These are phyloP conservation scores for Nakaseomyces nivariensis DNA, from an alignment of 1,139 yeast species.

Conservation along the genomic window DNA sequence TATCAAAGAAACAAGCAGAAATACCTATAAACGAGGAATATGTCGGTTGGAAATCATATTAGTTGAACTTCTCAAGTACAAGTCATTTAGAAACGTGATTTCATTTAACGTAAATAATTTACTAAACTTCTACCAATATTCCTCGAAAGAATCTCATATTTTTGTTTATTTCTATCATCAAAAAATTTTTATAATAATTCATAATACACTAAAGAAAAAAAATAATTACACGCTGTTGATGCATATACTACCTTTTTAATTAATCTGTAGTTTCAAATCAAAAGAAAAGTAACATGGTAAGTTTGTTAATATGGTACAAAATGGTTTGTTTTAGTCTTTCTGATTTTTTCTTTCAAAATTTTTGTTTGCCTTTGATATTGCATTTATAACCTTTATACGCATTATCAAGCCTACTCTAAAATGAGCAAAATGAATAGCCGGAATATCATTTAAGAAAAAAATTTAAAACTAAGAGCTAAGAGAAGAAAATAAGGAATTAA, in stretches of 20 bases:
- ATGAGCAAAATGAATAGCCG: background rate
- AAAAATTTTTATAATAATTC: background rate
- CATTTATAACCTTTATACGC: background rate
- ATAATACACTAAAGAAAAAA: constrained; percentile 1
- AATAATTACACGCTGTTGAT: background rate
- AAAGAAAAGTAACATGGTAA: background rate
- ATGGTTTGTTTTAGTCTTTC: background rate
- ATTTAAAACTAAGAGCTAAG: background rate
- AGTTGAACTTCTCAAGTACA: too few relatives aligned
- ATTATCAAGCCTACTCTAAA: background rate
- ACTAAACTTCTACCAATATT: background rate
- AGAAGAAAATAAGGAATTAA: background rate
- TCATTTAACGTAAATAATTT: background rate
- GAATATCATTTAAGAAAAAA: too few relatives aligned
- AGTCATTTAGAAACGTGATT: background rate
- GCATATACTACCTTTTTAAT: background rate
- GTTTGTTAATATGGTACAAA: background rate
- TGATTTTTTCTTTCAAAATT: background rate
- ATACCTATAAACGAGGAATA: too few relatives aligned
- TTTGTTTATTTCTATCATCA: background rate
- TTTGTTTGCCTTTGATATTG: background rate
- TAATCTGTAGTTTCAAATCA: background rate
- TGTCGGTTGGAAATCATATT: too few relatives aligned
- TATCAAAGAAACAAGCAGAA: too few relatives aligned
- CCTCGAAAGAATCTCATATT: background rate